A percentile compares a stretch with the other conserved stretches of the same genome.
Conservation (phyloP, 2,329 filamentous ascomycete genomes). For the Epichloe sylvatica region DNA sequence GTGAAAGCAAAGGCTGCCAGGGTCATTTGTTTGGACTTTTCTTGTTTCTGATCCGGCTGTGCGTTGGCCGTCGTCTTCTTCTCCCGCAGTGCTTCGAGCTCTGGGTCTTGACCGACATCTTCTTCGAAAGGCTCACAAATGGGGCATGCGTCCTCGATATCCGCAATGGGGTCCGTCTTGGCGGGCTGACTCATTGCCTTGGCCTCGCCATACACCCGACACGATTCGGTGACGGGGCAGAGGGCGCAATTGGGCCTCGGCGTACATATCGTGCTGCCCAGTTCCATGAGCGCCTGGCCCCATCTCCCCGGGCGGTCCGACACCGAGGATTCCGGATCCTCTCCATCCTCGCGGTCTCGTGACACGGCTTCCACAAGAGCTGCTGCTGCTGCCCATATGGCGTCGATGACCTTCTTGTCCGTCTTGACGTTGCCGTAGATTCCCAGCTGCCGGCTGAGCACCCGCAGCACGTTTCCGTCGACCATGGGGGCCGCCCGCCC, state of each 20-base stretch:
- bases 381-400: constrained; percentile 45
- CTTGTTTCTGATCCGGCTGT: constrained; percentile 7
- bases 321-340: constrained; percentile 10
- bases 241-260: constrained; percentile 42
- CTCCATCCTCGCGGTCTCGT: constrained; percentile 16
- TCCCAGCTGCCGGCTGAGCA: constrained; percentile 46
- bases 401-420: constrained; percentile 36
- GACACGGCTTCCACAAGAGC: constrained; percentile 39
- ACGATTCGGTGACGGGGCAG: constrained; percentile 38
- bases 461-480: constrained; percentile 48
- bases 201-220: constrained; percentile 36
- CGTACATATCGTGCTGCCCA: constrained; percentile 48
- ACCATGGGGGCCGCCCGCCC: constrained; percentile 46
- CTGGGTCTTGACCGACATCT: constrained; percentile 11
- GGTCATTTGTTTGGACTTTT: constrained; percentile 16
- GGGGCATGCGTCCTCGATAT: constrained; percentile 38
- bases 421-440: constrained; percentile 42
- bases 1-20: constrained; percentile 24
- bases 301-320: constrained; percentile 40
- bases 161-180: constrained; percentile 12
- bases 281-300: constrained; percentile 53
- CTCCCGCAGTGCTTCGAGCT: constrained; percentile 6
- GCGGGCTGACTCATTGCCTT: constrained; percentile 17
- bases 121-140: constrained; percentile 35
- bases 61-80: neutral